These are phyloP conservation scores for Russula foetens DNA, from an alignment of 768 basidiomycete species.

Conservation along the genomic window DNA sequence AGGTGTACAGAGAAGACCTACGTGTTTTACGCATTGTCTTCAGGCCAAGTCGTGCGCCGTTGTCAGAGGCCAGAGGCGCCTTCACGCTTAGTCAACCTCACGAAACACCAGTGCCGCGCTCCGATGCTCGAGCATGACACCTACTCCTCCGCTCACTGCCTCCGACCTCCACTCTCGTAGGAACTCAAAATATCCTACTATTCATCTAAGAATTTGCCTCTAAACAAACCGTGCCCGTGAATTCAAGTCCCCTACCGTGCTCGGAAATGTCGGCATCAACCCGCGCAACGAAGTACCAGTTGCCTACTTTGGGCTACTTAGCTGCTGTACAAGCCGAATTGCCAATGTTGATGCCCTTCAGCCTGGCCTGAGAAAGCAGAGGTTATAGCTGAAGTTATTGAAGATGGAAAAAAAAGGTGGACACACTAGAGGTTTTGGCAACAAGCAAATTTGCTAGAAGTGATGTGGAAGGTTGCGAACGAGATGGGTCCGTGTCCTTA, in stretches of 20 bases:
- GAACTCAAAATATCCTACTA: conserved; percentile 21
- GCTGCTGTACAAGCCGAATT: conserved; percentile 36
- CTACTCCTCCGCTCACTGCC: too few relatives aligned
- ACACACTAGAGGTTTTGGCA: conserved; percentile 69
- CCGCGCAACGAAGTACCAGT: conserved; percentile 86
- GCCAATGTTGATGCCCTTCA: conserved; percentile 34
- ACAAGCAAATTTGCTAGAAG: conserved; percentile 77
- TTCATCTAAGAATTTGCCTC: conserved; percentile 46
- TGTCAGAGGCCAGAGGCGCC: too few relatives aligned
- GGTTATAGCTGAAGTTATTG: conserved; percentile 16
- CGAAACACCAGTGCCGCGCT: too few relatives aligned
- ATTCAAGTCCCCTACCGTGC: conserved; percentile 57
- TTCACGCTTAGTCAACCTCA: too few relatives aligned
- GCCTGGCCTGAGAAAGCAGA: conserved; percentile 19
- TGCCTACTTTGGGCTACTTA: conserved; percentile 58
- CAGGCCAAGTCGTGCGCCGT: too few relatives aligned
- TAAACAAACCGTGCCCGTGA: conserved; percentile 42
- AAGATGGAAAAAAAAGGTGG: conserved; percentile 32
- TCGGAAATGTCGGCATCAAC: conserved; percentile 60
- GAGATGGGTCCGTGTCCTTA: conserved; percentile 54
- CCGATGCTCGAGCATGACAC: too few relatives aligned
- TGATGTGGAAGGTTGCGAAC: conserved; percentile 69
- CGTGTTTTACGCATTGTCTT: too few relatives aligned
- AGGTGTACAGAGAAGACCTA: too few relatives aligned
- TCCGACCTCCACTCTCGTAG: too few relatives aligned